Conservation (phyloP, 768 basidiomycete species). For the Cyathus striatus region DNA sequence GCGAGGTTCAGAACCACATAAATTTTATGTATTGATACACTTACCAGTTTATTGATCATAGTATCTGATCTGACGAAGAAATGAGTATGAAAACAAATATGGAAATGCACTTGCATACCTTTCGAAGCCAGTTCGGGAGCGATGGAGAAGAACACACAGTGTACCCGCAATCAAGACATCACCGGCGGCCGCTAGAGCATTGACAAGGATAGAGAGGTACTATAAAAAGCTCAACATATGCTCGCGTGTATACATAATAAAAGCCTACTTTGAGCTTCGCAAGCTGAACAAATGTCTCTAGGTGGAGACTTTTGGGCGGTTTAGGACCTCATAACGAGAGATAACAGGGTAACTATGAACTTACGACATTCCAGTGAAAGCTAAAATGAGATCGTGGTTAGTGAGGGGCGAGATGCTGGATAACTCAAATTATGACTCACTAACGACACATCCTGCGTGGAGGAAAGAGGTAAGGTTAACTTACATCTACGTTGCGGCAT, state of each 20-base stretch:
- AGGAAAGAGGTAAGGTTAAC: too few relatives aligned
- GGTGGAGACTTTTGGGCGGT: slow-evolving; percentile 15
- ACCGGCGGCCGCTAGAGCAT: slow-evolving; percentile 37
- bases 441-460: slow-evolving; percentile 20
- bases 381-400: slow-evolving; percentile 14
- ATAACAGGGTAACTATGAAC: slow-evolving; percentile 8
- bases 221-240: slow-evolving; percentile 7
- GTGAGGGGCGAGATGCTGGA: too few relatives aligned
- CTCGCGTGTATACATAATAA: not conserved
- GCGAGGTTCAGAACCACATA: too few relatives aligned
- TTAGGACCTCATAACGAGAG: not conserved
- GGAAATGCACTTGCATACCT: slow-evolving; percentile 17
- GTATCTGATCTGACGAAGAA: slow-evolving; percentile 32
- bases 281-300: slow-evolving; percentile 29
- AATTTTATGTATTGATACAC: too few relatives aligned
- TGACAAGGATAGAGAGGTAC: slow-evolving; percentile 37
- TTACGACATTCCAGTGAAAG: slow-evolving; percentile 28
- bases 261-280: slow-evolving; percentile 25
- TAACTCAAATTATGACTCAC: too few relatives aligned
- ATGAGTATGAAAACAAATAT: not conserved
- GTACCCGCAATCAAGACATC: slow-evolving; percentile 42
- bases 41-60: slow-evolving; percentile 39
- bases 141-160: slow-evolving; percentile 35
- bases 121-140: slow-evolving; percentile 44
- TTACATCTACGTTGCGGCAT: too few relatives aligned